Base-by-base conservation (phyloP, 352 stramenopile genomes). In the Pythium insidiosum region DNA sequence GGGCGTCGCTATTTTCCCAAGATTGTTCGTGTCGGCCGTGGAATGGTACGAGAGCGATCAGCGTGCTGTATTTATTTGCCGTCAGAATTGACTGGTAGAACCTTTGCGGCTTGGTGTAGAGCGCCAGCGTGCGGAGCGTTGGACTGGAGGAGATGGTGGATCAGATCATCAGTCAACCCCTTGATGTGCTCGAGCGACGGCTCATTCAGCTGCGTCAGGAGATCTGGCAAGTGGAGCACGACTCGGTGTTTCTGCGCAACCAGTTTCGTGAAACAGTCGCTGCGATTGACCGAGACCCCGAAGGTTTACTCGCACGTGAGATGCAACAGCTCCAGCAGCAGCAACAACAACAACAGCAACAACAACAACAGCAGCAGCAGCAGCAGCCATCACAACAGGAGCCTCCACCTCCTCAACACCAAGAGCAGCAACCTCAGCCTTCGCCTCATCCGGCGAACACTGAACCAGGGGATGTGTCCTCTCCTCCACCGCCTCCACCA, bases 1-100 rank as follows among this genome's bases (percentile, higher is more conserved):
- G 91, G 90, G 0, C 64, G 82, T 38, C 69, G 84, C 35, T 98
- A 98, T 47, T 97, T 97, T 44, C 94, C 94, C 12, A 90, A 93
- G 43, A 97, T 98, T 30, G 86, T 97, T 52, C 78, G 94, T 21
- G 87, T 98, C 19, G 94, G 94, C 6, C 63, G 84, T 40, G 61
- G 75, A 50, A 58, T 91, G 53, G 81, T 94, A 59, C 38, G 76
- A 70, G 31, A 36, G 21, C 7, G 18, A 13, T 22, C 11, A n/a
- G 19, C 19, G 6, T 38, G 21, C 18, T 25, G 18, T 29, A n/a
- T 28, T 39, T n/a, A 38, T n/a, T n/a, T n/a, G n/a, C n/a, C n/a
- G n/a, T n/a, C n/a, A n/a, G n/a, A n/a, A n/a, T n/a, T n/a, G n/a
- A n/a, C n/a, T n/a, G n/a, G n/a, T n/a, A n/a, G n/a, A n/a, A n/a